These are phyloP conservation scores for Huiozyma naganishii DNA, from an alignment of 805 yeast genomes.

Conservation along the genomic window DNA sequence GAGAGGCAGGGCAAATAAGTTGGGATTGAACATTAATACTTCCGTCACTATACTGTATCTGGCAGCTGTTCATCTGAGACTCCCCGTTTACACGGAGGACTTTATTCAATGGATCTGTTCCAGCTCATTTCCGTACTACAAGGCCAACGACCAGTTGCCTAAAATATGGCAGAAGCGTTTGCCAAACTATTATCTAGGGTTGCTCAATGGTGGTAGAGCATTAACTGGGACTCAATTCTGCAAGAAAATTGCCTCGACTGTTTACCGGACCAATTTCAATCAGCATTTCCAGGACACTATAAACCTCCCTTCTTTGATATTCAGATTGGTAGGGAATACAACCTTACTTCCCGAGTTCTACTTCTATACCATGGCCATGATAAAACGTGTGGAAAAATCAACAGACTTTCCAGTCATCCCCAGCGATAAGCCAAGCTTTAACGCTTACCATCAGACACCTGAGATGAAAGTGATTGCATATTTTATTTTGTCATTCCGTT, in stretches of 20 bases:
- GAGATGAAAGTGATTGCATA: constrained; percentile 17
- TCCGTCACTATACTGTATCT: constrained; percentile 37
- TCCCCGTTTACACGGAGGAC: constrained; percentile 44
- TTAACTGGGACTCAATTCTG: constrained; percentile 33
- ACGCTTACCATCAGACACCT: constrained; percentile 4
- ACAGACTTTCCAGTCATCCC: constrained; percentile 1
- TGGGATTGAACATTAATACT: constrained; percentile 15
- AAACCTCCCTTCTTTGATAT: constrained; percentile 11
- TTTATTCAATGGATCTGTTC: constrained; percentile 32
- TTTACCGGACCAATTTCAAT: constrained; percentile 7
- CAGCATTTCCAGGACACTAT: constrained; percentile 6
- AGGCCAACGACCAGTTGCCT: constrained; percentile 34
- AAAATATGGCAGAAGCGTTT: constrained; percentile 27
- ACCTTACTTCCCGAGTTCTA: constrained; percentile 21
- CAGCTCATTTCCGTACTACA: constrained; percentile 41
- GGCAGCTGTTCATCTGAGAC: constrained; percentile 36
- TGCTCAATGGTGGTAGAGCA: constrained; percentile 31
- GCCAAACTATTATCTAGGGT: constrained; percentile 29
- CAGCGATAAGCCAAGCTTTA: constrained; percentile 4
- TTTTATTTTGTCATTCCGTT: constrained; percentile 15
- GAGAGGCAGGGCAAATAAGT: constrained; percentile 1
- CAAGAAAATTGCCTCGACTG: constrained; percentile 13
- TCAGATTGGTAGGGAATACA: constrained; percentile 13
- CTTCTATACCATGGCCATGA: constrained; percentile 9
- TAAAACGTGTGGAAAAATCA: constrained; percentile 5